phyloP scores from a whole-genome alignment of 73 alveolate species.

The Paramecium biaurelia region DNA sequence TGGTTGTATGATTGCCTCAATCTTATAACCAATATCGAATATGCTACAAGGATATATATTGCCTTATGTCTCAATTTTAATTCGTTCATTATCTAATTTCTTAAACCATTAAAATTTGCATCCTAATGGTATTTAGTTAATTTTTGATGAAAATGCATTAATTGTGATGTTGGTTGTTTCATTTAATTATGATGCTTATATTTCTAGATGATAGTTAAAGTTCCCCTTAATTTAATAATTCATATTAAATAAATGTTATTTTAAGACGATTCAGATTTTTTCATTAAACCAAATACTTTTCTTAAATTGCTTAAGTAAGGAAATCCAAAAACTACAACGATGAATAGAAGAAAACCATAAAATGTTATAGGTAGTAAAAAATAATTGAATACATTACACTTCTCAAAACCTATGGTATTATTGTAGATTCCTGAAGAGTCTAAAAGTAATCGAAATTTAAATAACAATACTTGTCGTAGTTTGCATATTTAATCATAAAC shows the following conservation, averaged over 20 bases:
- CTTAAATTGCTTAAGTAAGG: background rate
- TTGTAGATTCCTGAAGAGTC: background rate
- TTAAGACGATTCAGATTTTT: constrained; percentile 2
- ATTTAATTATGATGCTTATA: background rate
- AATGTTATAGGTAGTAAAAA: background rate
- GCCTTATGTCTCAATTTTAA: background rate
- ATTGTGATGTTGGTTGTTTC: constrained; percentile 9
- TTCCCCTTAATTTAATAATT: constrained; percentile 43
- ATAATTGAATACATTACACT: background rate
- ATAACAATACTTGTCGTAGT: background rate
- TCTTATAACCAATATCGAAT: constrained; percentile 42
- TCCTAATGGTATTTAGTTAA: background rate
- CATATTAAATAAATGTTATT: background rate
- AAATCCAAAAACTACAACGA: background rate
- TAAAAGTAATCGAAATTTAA: background rate
- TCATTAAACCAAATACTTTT: background rate
- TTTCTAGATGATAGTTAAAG: constrained; percentile 26
- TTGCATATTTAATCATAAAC: background rate
- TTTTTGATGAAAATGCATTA: background rate
- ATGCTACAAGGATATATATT: constrained; percentile 4
- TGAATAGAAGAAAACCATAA: background rate
- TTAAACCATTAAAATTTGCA: constrained; percentile 43
- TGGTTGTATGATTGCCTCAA: background rate
- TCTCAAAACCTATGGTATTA: background rate
- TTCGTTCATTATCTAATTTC: background rate